These are phyloP conservation scores for Lichtheimia hyalospora DNA, from an alignment of 371 early-diverging fungal species.

Conservation along the genomic window DNA sequence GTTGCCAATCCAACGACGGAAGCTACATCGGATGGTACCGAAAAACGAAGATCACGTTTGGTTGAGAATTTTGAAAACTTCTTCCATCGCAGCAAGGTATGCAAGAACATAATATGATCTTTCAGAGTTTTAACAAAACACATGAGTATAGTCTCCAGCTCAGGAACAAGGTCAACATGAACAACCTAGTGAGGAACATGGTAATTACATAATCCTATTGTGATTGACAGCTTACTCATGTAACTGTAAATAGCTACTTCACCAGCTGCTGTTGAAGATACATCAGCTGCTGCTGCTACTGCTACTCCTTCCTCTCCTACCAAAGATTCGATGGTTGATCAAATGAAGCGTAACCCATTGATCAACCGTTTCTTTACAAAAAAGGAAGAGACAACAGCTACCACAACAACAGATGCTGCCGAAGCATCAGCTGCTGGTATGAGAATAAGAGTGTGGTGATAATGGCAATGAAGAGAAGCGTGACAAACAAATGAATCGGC, in stretches of 20 bases:
- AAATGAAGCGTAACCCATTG: conserved; percentile 31
- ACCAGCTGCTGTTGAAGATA: conserved; percentile 5
- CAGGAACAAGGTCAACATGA: background rate
- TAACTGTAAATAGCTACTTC: background rate
- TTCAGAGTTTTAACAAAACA: background rate
- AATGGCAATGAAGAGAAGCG: too few relatives aligned
- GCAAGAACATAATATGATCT: background rate
- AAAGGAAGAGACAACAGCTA: conserved; percentile 24
- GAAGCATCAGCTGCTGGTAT: conserved; percentile 10
- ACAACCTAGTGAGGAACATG: background rate
- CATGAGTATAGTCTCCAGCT: background rate
- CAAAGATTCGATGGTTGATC: conserved; percentile 32
- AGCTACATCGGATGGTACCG: conserved; percentile 10
- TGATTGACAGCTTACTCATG: background rate
- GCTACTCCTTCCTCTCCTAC: conserved; percentile 16
- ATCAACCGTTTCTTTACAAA: conserved; percentile 33
- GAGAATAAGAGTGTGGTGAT: background rate
- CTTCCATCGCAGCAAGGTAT: conserved; percentile 19
- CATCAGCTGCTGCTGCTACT: background rate
- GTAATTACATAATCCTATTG: background rate
- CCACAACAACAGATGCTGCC: conserved; percentile 12
- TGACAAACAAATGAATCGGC: too few relatives aligned
- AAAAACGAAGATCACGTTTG: conserved; percentile 11
- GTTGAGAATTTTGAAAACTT: conserved; percentile 4
- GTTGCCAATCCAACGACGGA: conserved; percentile 1